Evolutionary conservation across 331 rosid genomes (phyloP), one percentile per base, ranked within the genome.

Genomic region (Dryas integrifolia): DNA sequence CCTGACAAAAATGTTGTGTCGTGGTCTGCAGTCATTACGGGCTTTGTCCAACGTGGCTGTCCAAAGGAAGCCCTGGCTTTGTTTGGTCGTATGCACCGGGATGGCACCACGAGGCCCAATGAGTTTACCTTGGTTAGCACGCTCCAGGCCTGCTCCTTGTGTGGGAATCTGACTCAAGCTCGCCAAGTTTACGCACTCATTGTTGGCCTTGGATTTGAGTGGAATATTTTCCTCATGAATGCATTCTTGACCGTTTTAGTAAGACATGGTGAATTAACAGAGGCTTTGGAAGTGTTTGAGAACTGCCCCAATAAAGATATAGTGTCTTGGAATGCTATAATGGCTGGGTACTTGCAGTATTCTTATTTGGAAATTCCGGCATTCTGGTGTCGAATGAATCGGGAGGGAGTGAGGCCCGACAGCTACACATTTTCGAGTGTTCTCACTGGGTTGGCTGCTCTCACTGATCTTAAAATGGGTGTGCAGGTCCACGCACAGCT

Each of bases 111-210:
- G 4, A 86, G 72, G 63, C 97, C 97, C 12, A 91, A 88, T 30
- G 95, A 91, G 68, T 86, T 85, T 80, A 91, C 95, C 9, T 77
- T 91, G 48, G 92, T 88, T 18, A 86, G 92, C 75, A 85, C 88
- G 21, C 89, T 91, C 16, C 95, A 91, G 1, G 97, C 97, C 2
- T 85, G 86, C 77, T 91, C 95, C 12, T 84, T 88, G 30, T 46
- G 60, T 1, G 75, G 72, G 57, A 80, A 77, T 66, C 21, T 57
- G 43, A 67, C 77, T 57, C 82, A 15, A 14, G 78, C 82, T 9
- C 76, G 81, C 80, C 92, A 88, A 76, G 79, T 91, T 68, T 88
- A 82, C 73, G 75, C 89, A 2, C 78, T 87, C 24, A 59, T 87
- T 38, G 77, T 91, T 70, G 78, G 90, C 58, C 76, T 82, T 5